Percentiles rank a stretch among this genome's conserved stretches.
These are phyloP conservation scores for Trichoderma gracile DNA, from an alignment of 2,329 filamentous ascomycete genomes.

Conservation along the genomic window DNA sequence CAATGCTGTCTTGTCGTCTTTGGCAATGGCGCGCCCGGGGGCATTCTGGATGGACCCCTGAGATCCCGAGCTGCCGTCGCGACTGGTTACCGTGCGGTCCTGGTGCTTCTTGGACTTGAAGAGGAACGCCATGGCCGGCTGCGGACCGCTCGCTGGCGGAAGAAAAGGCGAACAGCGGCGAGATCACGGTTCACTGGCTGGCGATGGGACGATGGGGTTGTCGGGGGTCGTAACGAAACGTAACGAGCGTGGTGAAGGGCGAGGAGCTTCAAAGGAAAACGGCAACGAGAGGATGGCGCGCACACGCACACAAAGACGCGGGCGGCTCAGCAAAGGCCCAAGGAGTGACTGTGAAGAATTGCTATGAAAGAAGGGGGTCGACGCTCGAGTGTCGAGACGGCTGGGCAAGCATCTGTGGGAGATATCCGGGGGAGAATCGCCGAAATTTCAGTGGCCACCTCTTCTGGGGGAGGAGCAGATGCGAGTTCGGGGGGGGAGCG, in stretches of 20 bases:
- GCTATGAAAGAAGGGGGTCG: conserved; percentile 38
- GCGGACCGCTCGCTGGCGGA: conserved; percentile 43
- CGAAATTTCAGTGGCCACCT: conserved; percentile 41
- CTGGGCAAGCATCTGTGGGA: conserved; percentile 47
- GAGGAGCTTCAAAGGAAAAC: conserved; percentile 10
- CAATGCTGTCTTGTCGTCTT: conserved; percentile 58
- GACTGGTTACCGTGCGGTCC: conserved; percentile 58
- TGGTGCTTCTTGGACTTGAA: conserved; percentile 81
- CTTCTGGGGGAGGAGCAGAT: conserved; percentile 35
- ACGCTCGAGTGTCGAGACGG: conserved; percentile 45
- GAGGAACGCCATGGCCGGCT: conserved; percentile 70
- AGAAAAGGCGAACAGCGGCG: conserved; percentile 30
- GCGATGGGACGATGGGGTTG: conserved; percentile 3
- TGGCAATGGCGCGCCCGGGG: conserved; percentile 44
- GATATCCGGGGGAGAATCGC: conserved; percentile 35
- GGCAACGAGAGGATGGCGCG: conserved; percentile 25
- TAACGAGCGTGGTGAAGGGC: conserved; percentile 16
- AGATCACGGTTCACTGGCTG: conserved; percentile 27
- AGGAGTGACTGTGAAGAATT: conserved; percentile 28
- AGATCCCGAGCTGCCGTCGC: conserved; percentile 53
- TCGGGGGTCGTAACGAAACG: conserved; percentile 1
- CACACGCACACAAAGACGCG: conserved; percentile 24
- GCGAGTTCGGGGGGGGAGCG: conserved; percentile 26
- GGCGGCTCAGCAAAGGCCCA: conserved; percentile 31
- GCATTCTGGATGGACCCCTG: conserved; percentile 53